These are phyloP conservation scores for Coffea eugenioides DNA, from an alignment of 257 asterid genomes.

Conservation along the genomic window DNA sequence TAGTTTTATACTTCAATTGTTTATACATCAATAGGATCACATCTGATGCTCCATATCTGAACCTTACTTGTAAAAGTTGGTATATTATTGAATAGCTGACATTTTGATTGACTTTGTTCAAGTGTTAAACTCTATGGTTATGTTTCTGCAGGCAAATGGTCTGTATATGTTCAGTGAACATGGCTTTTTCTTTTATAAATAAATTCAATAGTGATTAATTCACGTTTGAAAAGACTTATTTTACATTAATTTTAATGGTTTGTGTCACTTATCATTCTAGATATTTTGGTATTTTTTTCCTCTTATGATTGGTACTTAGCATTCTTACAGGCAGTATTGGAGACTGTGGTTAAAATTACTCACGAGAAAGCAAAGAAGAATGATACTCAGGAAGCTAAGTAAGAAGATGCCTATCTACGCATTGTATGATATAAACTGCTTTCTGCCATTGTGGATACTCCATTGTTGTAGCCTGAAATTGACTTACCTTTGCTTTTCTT, in stretches of 20 bases:
- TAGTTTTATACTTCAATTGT: not conserved
- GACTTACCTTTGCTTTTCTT: constrained; percentile 5
- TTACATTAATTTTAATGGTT: not conserved
- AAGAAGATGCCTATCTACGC: constrained; percentile 26
- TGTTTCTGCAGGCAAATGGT: not conserved
- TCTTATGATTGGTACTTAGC: constrained; percentile 10
- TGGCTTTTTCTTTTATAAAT: not conserved
- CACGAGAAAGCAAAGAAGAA: constrained; percentile 81
- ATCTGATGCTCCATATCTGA: not conserved
- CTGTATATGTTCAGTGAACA: not conserved
- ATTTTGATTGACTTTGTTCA: not conserved
- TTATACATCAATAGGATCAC: not conserved
- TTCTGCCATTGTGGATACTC: not conserved
- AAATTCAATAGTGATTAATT: not conserved
- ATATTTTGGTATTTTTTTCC: not conserved
- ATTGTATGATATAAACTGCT: not conserved
- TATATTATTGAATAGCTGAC: not conserved
- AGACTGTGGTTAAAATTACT: constrained; percentile 84
- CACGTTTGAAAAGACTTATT: not conserved
- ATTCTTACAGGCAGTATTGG: constrained; percentile 71
- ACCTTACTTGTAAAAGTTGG: not conserved
- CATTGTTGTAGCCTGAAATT: not conserved
- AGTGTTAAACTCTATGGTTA: not conserved
- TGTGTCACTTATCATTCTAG: not conserved
- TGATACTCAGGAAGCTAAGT: constrained; percentile 77